Conservation (phyloP, 2,329 filamentous ascomycete species). For the Byssoonygena ceratinophila region DNA sequence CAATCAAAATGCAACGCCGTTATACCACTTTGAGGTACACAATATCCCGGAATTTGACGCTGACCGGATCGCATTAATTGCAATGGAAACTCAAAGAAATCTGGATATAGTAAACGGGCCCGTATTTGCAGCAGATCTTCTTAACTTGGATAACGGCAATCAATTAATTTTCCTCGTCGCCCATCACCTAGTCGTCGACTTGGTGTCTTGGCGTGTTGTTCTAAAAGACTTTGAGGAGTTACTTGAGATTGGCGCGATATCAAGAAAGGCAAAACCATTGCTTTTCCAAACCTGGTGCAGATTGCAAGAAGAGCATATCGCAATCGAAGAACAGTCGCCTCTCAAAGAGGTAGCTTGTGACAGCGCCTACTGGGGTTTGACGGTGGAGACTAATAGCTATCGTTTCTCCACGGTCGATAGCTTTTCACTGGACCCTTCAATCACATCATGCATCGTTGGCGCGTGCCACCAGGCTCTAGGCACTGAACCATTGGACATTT, state of each 20-base stretch:
- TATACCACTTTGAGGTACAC: background rate
- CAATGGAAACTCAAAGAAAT: slow-evolving; percentile 26
- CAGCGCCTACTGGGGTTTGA: background rate
- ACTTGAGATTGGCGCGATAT: slow-evolving; percentile 23
- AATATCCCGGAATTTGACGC: background rate
- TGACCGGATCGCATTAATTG: slow-evolving; percentile 2
- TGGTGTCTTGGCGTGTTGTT: slow-evolving; percentile 34
- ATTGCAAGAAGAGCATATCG: slow-evolving; percentile 22
- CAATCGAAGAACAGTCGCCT: slow-evolving; percentile 8
- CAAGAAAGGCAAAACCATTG: slow-evolving; percentile 22
- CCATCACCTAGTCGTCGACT: slow-evolving; percentile 32
- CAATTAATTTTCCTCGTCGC: slow-evolving; percentile 27
- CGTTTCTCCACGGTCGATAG: background rate
- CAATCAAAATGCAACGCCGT: background rate
- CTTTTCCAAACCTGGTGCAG: slow-evolving; percentile 32
- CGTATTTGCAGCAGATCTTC: slow-evolving; percentile 35
- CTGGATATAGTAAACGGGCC: slow-evolving; percentile 31
- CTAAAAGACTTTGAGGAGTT: slow-evolving; percentile 16
- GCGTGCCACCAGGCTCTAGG: background rate
- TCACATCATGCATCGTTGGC: background rate
- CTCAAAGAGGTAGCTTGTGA: background rate
- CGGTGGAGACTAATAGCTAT: background rate
- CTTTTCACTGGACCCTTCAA: background rate
- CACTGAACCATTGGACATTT: slow-evolving; percentile 1
- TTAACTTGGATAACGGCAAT: slow-evolving; percentile 27